Evolutionary conservation across 2,329 filamentous ascomycete genomes (phyloP).

Genomic region (Ophiostoma sp.): DNA sequence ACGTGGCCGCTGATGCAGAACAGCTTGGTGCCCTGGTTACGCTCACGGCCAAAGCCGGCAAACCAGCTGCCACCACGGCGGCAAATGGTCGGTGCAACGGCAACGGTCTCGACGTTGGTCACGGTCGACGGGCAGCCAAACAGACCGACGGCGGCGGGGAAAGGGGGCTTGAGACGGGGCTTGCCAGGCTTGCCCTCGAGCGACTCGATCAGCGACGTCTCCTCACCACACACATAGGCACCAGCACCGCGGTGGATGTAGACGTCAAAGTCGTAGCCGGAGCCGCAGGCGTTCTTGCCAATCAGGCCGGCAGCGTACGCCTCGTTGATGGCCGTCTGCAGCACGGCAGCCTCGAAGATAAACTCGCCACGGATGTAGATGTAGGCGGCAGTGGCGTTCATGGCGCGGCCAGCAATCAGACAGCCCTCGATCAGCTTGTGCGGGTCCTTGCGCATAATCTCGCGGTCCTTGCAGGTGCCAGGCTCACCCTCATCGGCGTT

Average conservation of each 20-base stretch:
- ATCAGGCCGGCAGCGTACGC: constrained; percentile 92
- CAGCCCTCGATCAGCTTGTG: constrained; percentile 99
- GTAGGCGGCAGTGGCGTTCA: constrained; percentile 98
- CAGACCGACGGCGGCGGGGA: constrained; percentile 92
- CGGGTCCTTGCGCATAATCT: constrained; percentile 99
- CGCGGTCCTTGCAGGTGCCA: constrained; percentile 97
- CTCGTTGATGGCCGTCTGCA: constrained; percentile 95
- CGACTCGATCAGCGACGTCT: constrained; percentile 96
- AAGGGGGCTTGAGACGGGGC: constrained; percentile 96
- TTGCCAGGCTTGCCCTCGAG: constrained; percentile 98
- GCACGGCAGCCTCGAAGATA: constrained; percentile 86
- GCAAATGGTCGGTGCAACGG: constrained; percentile 92
- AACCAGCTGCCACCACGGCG: constrained; percentile 92
- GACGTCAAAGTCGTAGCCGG: constrained; percentile 96
- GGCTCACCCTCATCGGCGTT: constrained; percentile 99
- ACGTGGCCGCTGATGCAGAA: constrained; percentile 98
- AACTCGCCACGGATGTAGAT: constrained; percentile 99
- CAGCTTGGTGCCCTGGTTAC: constrained; percentile 95
- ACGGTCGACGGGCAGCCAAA: constrained; percentile 98
- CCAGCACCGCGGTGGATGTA: constrained; percentile 95
- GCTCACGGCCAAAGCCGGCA: constrained; percentile 85
- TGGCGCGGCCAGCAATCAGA: constrained; percentile 88
- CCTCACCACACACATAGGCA: constrained; percentile 96
- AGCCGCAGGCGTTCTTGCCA: constrained; percentile 95
- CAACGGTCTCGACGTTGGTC: constrained; percentile 95